Base-by-base conservation (phyloP, 441 rosid genomes). In the Eutrema salsugineum region DNA sequence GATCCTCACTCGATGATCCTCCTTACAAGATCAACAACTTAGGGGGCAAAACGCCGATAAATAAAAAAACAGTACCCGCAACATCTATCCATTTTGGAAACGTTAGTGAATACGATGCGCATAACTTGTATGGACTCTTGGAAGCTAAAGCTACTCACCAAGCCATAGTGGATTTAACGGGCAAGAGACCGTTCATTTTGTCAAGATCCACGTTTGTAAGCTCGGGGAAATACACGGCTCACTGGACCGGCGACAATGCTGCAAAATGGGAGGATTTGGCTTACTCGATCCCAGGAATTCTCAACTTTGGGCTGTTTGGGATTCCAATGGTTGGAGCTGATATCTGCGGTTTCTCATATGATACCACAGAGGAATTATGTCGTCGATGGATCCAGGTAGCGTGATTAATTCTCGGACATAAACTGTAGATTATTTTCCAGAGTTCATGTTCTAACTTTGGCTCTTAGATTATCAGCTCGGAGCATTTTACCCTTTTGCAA, bases 321-420 rank as follows among this genome's bases (percentile, higher is more conserved):
- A 81, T 91, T 50, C 96, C 96, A n/a, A 91, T 87, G 91, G 90
- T 91, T 24, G 97, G 93, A 56, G 95, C 93, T 49, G 97, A 88
- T 71, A 91, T 91, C 6, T 91, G 97, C 46, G 91, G 97, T 8
- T 91, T 87, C 73, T 14, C 59, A 6, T 12, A 70, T 27, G 35
- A 87, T 63, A 89, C 97, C 5, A 86, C 81, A 0, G 96, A 91
- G 72, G 96, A 91, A 19, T 86, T 91, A 10, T 91, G 92, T 67
- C 71, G 72, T 12, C 76, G 96, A 20, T 91, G 96, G 96, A 88
- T 91, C 66, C 94, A 91, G 89, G 96, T 86, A 75, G 49, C 44
- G 39, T 75, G 47, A 44, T 68, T 68, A 6, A 36, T 44, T 61
- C 73, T 59, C 27, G 0, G 33, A 33, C 47, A 63, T 39, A 20